Evolutionary conservation across 345 rosid species (phyloP).

Genomic region (Acer negundo): DNA sequence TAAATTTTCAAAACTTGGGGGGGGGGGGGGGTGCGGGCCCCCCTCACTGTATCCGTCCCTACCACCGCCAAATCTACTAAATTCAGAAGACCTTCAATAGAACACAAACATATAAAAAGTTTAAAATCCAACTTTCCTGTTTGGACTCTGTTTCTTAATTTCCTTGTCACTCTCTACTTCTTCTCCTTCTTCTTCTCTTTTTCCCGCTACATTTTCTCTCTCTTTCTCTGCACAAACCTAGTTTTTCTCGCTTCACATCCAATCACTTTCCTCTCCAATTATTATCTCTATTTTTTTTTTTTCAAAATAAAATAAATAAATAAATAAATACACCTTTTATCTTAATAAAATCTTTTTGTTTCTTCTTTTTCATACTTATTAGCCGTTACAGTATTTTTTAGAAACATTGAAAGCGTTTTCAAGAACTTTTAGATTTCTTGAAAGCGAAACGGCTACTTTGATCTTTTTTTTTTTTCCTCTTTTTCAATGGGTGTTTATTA

Average conservation of each 20-base stretch:
- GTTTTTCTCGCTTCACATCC: neutral
- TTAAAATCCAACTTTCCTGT: neutral
- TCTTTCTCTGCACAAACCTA: neutral
- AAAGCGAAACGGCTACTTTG: slow-evolving; percentile 4
- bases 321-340: neutral
- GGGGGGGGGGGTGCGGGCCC: too few species aligned
- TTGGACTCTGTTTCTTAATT: neutral
- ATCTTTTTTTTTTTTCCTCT: slow-evolving; percentile 1
- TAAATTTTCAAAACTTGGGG: too few species aligned
- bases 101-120: neutral
- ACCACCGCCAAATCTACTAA: neutral
- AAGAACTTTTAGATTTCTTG: neutral
- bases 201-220: slow-evolving; percentile 15
- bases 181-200: neutral
- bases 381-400: neutral
- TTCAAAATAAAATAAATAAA: too few species aligned
- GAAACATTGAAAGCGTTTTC: neutral
- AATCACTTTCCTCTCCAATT: neutral
- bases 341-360: neutral
- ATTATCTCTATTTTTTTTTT: neutral
- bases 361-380: neutral
- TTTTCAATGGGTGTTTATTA: neutral
- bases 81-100: too few species aligned
- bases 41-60: too few species aligned
- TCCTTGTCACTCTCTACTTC: neutral